These are phyloP conservation scores for Rickenella mellea DNA, from an alignment of 768 basidiomycete species.

Conservation along the genomic window DNA sequence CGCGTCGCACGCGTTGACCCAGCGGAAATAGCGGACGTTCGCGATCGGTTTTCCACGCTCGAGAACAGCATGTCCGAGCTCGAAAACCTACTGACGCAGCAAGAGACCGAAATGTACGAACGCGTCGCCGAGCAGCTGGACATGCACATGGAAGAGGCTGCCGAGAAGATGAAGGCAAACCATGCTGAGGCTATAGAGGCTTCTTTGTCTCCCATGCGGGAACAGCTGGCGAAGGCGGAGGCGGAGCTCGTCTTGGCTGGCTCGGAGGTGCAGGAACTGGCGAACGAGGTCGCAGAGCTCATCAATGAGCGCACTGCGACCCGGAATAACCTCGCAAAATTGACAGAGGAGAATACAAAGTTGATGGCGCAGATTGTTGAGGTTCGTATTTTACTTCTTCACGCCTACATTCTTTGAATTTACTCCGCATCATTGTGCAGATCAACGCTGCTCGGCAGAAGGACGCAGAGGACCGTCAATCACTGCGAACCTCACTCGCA, in stretches of 20 bases:
- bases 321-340: no score
- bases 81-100: background rate
- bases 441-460: slow-evolving; percentile 7
- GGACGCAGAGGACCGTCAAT: slow-evolving; percentile 1
- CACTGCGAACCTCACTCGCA: background rate
- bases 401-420: background rate
- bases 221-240: no score
- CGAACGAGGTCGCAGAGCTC: background rate
- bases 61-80: background rate
- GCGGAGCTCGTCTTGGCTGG: background rate
- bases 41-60: no score
- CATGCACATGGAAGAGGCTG: background rate
- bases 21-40: no score
- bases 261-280: background rate
- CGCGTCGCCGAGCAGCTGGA: background rate
- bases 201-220: no score
- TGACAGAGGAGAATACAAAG: slow-evolving; percentile 12
- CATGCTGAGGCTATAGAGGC: background rate
- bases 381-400: slow-evolving; percentile 11
- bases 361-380: slow-evolving; percentile 8
- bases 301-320: no score
- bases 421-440: background rate
- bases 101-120: background rate
- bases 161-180: background rate
- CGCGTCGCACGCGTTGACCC: no score